phyloP scores from a whole-genome alignment of 441 rosid genomes.

The Gossypium davidsonii region DNA sequence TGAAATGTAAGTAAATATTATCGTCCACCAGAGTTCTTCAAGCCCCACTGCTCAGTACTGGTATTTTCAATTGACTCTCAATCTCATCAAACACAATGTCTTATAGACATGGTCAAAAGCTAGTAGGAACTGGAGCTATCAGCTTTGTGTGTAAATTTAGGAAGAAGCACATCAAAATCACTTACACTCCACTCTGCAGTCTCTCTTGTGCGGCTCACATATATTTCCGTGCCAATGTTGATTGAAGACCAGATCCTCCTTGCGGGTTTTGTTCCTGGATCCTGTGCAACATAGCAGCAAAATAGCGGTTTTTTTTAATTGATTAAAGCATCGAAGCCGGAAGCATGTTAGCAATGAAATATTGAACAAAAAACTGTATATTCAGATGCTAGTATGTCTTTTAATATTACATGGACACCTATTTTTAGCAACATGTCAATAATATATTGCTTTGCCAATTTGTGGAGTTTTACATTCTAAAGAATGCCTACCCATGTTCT shows the following conservation, averaged over 20 bases:
- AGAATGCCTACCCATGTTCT: neutral
- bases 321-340: no score
- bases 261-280: slow-evolving; percentile 60
- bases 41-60: neutral
- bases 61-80: neutral
- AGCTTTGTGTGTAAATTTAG: slow-evolving; percentile 15
- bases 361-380: neutral
- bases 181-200: slow-evolving; percentile 65
- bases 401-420: neutral
- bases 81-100: neutral
- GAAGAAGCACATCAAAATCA: slow-evolving; percentile 58
- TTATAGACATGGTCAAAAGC: neutral
- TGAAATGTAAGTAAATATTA: neutral
- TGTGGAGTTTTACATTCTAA: neutral
- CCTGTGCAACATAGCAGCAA: slow-evolving; percentile 27
- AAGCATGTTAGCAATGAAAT: neutral
- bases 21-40: neutral
- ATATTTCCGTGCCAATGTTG: slow-evolving; percentile 60
- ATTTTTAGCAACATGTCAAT: neutral
- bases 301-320: neutral
- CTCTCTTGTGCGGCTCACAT: slow-evolving; percentile 42
- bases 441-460: neutral
- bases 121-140: slow-evolving; percentile 13
- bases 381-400: neutral
- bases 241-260: slow-evolving; percentile 49